These are phyloP conservation scores for Astragalus glycyphyllos DNA, from an alignment of 306 rosid species.

Conservation along the genomic window DNA sequence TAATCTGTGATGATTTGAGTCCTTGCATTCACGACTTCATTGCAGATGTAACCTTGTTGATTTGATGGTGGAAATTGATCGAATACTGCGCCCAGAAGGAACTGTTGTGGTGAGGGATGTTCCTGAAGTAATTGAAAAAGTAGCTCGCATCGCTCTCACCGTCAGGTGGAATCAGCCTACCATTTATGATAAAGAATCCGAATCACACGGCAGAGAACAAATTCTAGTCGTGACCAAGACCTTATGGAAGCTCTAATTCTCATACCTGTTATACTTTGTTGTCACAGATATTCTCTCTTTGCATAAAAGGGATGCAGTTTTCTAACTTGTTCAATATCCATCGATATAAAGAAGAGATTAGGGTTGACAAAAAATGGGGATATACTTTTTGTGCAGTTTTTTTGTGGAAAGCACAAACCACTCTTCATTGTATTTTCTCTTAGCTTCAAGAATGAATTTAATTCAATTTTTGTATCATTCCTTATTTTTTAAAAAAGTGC, in stretches of 20 bases:
- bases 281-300: constrained; percentile 47
- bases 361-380: constrained; percentile 39
- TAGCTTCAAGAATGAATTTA: constrained; percentile 39
- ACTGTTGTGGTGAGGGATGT: constrained; percentile 74
- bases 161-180: constrained; percentile 70
- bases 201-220: constrained; percentile 72
- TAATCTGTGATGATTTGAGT: background rate
- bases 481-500: background rate
- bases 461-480: constrained; percentile 17
- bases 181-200: constrained; percentile 70
- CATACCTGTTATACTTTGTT: constrained; percentile 47
- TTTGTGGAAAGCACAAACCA: constrained; percentile 41
- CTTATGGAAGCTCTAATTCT: constrained; percentile 66
- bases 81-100: constrained; percentile 90
- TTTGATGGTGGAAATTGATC: constrained; percentile 93
- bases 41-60: constrained; percentile 87
- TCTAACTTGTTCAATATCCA: constrained; percentile 46
- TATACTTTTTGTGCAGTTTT: constrained; percentile 45
- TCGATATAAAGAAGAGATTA: constrained; percentile 41
- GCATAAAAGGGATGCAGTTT: constrained; percentile 47
- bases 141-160: constrained; percentile 65
- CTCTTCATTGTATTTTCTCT: constrained; percentile 34
- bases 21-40: constrained; percentile 30
- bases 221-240: constrained; percentile 78
- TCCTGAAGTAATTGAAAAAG: constrained; percentile 76